Evolutionary conservation across 2,329 filamentous ascomycete genomes (phyloP).

Genomic region (Waltergamsia citrina): DNA sequence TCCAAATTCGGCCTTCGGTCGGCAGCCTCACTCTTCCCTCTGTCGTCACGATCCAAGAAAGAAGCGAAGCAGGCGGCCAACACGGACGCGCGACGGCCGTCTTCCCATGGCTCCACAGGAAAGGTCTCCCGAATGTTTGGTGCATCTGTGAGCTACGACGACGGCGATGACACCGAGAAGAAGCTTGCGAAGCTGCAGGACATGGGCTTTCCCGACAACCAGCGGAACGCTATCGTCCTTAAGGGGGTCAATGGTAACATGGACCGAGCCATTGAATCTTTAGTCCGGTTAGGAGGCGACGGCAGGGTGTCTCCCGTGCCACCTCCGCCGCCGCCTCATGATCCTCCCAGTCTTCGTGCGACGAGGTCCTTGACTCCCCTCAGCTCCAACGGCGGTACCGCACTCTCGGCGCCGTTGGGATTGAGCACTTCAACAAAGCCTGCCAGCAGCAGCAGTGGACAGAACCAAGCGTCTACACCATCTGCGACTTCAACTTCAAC

Average conservation of each 20-base stretch:
- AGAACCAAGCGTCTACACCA: conserved; percentile 23
- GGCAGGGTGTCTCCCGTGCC: conserved; percentile 29
- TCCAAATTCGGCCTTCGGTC: conserved; percentile 50
- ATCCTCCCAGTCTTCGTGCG: conserved; percentile 32
- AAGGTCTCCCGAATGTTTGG: conserved; percentile 65
- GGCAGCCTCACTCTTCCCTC: conserved; percentile 58
- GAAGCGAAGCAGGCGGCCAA: conserved; percentile 25
- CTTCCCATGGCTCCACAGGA: conserved; percentile 36
- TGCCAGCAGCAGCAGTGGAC: too few species aligned
- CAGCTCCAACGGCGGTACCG: conserved; percentile 22
- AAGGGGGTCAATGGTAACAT: conserved; percentile 78
- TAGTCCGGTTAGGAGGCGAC: conserved; percentile 75
- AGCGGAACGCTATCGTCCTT: conserved; percentile 70
- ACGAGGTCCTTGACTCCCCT: conserved; percentile 47
- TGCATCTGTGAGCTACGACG: conserved; percentile 49
- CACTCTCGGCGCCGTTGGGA: too few species aligned
- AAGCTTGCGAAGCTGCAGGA: conserved; percentile 73
- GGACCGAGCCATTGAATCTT: conserved; percentile 74
- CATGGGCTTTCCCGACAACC: conserved; percentile 85
- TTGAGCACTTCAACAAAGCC: conserved; percentile 16
- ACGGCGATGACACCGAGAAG: conserved; percentile 53
- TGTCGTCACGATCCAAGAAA: conserved; percentile 52
- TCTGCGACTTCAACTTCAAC: conserved; percentile 40
- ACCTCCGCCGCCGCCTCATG: conserved; percentile 32
- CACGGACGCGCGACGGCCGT: conserved; percentile 17